Conservation (phyloP, 2,329 filamentous ascomycete genomes). For the Coniochaeta sp. region DNA sequence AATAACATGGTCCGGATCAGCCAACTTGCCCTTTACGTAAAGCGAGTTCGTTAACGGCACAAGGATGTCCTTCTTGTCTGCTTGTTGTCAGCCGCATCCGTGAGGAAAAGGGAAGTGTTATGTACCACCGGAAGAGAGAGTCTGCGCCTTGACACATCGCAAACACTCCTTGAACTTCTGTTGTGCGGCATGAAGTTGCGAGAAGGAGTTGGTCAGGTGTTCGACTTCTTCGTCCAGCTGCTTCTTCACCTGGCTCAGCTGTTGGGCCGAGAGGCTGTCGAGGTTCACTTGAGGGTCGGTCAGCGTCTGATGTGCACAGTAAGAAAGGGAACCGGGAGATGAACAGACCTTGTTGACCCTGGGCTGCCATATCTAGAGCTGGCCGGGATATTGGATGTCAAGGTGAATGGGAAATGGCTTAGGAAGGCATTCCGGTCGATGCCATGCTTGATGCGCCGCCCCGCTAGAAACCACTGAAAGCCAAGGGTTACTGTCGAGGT, state of each 20-base stretch:
- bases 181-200: constrained; percentile 83
- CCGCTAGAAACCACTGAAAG: too few relatives aligned
- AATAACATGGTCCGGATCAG: constrained; percentile 68
- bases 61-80: constrained; percentile 54
- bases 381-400: too few relatives aligned
- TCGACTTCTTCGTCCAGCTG: constrained; percentile 95
- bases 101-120: background rate
- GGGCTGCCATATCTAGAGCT: background rate
- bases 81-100: background rate
- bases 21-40: constrained; percentile 80
- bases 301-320: background rate
- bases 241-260: constrained; percentile 87
- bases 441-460: background rate
- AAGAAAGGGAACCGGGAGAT: too few relatives aligned
- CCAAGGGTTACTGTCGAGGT: too few relatives aligned
- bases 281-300: constrained; percentile 44
- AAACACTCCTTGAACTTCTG: constrained; percentile 89
- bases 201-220: constrained; percentile 84
- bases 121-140: constrained; percentile 19
- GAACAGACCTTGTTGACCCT: background rate
- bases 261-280: constrained; percentile 70
- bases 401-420: too few relatives aligned
- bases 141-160: constrained; percentile 54
- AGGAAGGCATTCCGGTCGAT: background rate
- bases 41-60: constrained; percentile 94